A percentile compares a stretch with the other conserved stretches of the same genome.
These are phyloP conservation scores for Flaveria bidentis DNA, from an alignment of 129 eudicot genomes.

Conservation along the genomic window DNA sequence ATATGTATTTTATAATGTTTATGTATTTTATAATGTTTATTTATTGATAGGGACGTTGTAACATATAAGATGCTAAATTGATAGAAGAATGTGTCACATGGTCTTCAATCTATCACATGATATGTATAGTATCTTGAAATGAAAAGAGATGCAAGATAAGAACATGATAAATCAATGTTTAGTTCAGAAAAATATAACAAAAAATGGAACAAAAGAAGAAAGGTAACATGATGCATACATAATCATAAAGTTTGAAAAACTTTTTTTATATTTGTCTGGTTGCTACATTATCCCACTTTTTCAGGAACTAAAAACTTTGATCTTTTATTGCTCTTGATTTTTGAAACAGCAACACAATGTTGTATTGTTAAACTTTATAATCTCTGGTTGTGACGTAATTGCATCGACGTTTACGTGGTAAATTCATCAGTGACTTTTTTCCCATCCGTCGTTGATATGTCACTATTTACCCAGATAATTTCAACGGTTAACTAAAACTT, in stretches of 20 bases:
- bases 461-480: too few relatives aligned
- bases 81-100: background rate
- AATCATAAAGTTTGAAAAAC: background rate
- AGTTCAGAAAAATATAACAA: too few relatives aligned
- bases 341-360: background rate
- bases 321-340: background rate
- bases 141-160: too few relatives aligned
- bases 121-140: background rate
- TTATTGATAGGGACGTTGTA: background rate
- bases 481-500: too few relatives aligned
- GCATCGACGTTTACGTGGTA: too few relatives aligned
- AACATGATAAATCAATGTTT: too few relatives aligned
- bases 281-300: background rate
- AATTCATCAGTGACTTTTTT: too few relatives aligned
- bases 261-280: background rate
- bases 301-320: background rate
- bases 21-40: background rate
- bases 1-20: background rate
- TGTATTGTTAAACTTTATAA: background rate
- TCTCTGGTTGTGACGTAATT: background rate
- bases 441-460: too few relatives aligned
- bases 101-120: too few relatives aligned
- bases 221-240: slow-evolving; percentile 3
- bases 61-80: background rate
- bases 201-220: background rate